Conservation (phyloP, 139 green algal genomes). For the Closterium sp. region DNA sequence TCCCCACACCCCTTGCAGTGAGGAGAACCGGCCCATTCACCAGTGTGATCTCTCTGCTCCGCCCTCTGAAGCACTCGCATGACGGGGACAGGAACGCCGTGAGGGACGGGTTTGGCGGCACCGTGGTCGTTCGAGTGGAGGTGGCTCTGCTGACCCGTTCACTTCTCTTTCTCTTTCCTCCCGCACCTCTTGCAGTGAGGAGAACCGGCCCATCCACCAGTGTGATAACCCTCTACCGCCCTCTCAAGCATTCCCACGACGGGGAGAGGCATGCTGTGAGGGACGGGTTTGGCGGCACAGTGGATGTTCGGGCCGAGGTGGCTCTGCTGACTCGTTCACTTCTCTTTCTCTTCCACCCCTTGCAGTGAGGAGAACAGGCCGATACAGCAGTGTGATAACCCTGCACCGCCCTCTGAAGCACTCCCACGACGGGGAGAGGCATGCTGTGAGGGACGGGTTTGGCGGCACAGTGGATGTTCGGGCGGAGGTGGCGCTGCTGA, state of each 20-base stretch:
- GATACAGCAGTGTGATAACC: background rate
- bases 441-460: background rate
- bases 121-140: too few relatives aligned
- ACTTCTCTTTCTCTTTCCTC: too few relatives aligned
- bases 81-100: background rate
- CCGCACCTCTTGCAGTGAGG: background rate
- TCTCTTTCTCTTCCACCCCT: too few relatives aligned
- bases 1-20: background rate
- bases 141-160: background rate
- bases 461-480: too few relatives aligned
- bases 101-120: conserved; percentile 7
- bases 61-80: background rate
- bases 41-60: background rate
- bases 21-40: background rate
- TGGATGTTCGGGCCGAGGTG: background rate
- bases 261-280: background rate
- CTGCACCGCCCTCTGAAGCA: background rate
- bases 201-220: background rate
- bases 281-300: background rate
- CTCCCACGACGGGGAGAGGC: background rate
- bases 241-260: background rate
- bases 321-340: background rate
- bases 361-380: too few relatives aligned
- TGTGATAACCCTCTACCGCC: background rate
- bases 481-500: background rate